Conservation (phyloP, 2,329 filamentous ascomycete genomes). For the Cadophora gregata region DNA sequence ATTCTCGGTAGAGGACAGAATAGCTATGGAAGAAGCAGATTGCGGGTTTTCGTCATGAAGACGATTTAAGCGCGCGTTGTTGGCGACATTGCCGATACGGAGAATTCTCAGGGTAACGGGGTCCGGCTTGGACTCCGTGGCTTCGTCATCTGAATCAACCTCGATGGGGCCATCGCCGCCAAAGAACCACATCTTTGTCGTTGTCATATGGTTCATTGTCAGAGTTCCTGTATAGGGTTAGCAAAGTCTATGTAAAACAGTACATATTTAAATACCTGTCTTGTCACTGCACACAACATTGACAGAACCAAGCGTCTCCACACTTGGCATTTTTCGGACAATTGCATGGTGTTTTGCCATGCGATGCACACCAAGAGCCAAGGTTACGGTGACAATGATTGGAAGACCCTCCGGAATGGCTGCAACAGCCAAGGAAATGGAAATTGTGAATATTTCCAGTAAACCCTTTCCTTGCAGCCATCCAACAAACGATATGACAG, state of each 20-base stretch:
- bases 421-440: constrained; percentile 93
- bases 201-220: constrained; percentile 98
- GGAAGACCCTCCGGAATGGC: constrained; percentile 95
- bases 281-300: constrained; percentile 99
- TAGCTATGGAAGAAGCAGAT: constrained; percentile 73
- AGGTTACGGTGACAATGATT: constrained; percentile 96
- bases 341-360: constrained; percentile 97
- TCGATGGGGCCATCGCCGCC: constrained; percentile 61
- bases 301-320: constrained; percentile 96
- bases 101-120: constrained; percentile 80
- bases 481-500: constrained; percentile 88
- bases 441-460: constrained; percentile 96
- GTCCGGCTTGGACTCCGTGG: constrained; percentile 65
- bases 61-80: constrained; percentile 84
- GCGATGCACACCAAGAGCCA: constrained; percentile 91
- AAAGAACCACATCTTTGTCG: constrained; percentile 95
- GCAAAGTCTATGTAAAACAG: constrained; percentile 18
- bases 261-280: constrained; percentile 63
- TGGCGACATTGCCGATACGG: constrained; percentile 94
- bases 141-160: constrained; percentile 58
- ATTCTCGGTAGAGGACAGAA: constrained; percentile 80
- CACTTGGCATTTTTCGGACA: constrained; percentile 92
- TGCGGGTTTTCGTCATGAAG: constrained; percentile 68
- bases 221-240: constrained; percentile 69
- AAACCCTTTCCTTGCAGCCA: constrained; percentile 87